Conservation (phyloP, 768 basidiomycete species). For the Trametes gibbosa region DNA sequence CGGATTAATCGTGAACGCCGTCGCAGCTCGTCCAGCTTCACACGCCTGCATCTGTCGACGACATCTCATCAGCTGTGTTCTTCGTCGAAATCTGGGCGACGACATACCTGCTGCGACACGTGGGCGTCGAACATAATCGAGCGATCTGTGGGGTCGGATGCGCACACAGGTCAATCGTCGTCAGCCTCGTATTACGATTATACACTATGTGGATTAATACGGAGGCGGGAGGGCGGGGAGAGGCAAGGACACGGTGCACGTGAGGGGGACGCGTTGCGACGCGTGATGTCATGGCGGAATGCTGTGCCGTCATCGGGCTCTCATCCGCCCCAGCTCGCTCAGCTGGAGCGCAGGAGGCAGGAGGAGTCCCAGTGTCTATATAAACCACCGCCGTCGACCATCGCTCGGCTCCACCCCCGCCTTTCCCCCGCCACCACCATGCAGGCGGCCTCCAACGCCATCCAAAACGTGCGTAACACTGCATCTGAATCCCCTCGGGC, state of each 20-base stretch:
- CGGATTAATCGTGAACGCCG: too few relatives aligned
- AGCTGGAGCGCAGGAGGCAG: background rate
- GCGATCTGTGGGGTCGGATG: too few relatives aligned
- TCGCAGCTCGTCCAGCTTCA: background rate
- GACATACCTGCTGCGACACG: too few relatives aligned
- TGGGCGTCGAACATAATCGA: too few relatives aligned
- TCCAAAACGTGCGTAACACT: slow-evolving; percentile 26
- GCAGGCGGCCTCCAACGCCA: slow-evolving; percentile 31
- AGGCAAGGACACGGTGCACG: slow-evolving; percentile 3
- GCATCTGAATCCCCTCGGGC: background rate
- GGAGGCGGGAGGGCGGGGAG: too few relatives aligned
- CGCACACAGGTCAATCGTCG: too few relatives aligned
- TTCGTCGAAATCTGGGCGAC: too few relatives aligned
- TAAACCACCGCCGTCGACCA: background rate
- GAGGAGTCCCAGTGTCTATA: background rate
- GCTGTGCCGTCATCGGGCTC: slow-evolving; percentile 15
- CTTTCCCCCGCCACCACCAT: slow-evolving; percentile 16
- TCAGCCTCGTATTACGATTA: too few relatives aligned
- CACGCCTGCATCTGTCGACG: background rate
- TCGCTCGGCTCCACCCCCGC: background rate
- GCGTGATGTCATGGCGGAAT: slow-evolving; percentile 20
- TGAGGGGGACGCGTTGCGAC: slow-evolving; percentile 11
- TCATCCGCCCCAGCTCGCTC: slow-evolving; percentile 3
- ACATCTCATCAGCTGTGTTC: too few relatives aligned
- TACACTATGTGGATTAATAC: too few relatives aligned